Evolutionary conservation across 1,139 yeast genomes (phyloP).

Genomic region (Taphrina populina): DNA sequence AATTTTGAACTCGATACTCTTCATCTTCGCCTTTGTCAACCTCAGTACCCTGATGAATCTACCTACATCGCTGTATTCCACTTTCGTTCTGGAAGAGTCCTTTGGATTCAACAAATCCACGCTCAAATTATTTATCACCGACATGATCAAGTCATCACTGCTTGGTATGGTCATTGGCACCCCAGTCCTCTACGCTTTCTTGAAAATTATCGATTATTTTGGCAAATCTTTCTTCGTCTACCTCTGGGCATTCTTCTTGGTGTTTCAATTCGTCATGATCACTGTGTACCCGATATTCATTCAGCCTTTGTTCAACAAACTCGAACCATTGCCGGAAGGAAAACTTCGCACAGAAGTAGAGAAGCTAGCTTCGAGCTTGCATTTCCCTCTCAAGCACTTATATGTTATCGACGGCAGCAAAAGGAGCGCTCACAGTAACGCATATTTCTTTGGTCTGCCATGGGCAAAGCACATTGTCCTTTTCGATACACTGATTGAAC

Average conservation of each 20-base stretch:
- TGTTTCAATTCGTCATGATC: slow-evolving; percentile 69
- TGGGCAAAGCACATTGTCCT: slow-evolving; percentile 95
- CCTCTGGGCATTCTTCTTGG: slow-evolving; percentile 68
- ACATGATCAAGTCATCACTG: slow-evolving; percentile 60
- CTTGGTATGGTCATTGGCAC: slow-evolving; percentile 62
- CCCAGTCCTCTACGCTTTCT: slow-evolving; percentile 70
- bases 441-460: slow-evolving; percentile 92
- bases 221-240: slow-evolving; percentile 80
- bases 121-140: slow-evolving; percentile 64
- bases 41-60: slow-evolving; percentile 56
- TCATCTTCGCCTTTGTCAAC: slow-evolving; percentile 55
- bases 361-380: slow-evolving; percentile 66
- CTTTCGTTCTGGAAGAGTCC: slow-evolving; percentile 86
- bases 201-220: slow-evolving; percentile 75
- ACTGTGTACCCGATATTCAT: slow-evolving; percentile 76
- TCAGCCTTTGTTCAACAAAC: slow-evolving; percentile 87
- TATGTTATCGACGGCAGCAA: slow-evolving; percentile 92
- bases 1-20: slow-evolving; percentile 67
- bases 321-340: slow-evolving; percentile 87
- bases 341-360: slow-evolving; percentile 81
- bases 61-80: slow-evolving; percentile 72
- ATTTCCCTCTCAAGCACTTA: slow-evolving; percentile 81
- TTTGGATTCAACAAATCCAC: slow-evolving; percentile 92
- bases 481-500: slow-evolving; percentile 82
- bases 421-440: slow-evolving; percentile 93